Evolutionary conservation across 2,329 filamentous ascomycete genomes (phyloP), one percentile per base, ranked within the genome.

Genomic region (Colletotrichum falcatum): DNA sequence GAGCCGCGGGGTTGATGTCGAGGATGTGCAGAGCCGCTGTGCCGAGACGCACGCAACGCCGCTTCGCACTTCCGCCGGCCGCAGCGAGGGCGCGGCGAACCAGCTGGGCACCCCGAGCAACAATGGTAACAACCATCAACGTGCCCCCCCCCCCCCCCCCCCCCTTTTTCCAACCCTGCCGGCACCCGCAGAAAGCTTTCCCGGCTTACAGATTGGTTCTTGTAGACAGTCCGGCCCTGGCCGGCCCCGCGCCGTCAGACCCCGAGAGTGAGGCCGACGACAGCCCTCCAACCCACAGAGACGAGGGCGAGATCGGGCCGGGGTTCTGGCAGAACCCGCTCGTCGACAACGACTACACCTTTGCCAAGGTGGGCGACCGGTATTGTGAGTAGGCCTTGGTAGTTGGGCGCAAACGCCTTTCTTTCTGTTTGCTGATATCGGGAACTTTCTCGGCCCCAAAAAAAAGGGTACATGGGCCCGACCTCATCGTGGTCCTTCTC

Each of bases 401-500:
- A n/a, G n/a, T n/a, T n/a, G n/a, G n/a, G n/a, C n/a, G n/a, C n/a
- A n/a, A n/a, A n/a, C n/a, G n/a, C n/a, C n/a, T n/a, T n/a, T n/a
- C n/a, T n/a, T n/a, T n/a, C n/a, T n/a, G n/a, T n/a, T n/a, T n/a
- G n/a, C n/a, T n/a, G n/a, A n/a, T n/a, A n/a, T n/a, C n/a, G 30
- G 30, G 30, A 7, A 33, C 7, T 33, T 7, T 33, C 14, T 46
- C 20, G 9, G 2, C 33, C 7, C 33, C n/a, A n/a, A n/a, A n/a
- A n/a, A n/a, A n/a, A n/a, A 79, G 78, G 78, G 78, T 79, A 79
- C 63, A 79, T 79, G 76, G 79, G 78, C 0, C 78, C 79, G 2
- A 78, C 78, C 1, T 80, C 78, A 3, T 79, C 78, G 28, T 80
- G 79, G 79, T 79, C 79, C 5, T 80, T 80, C 55, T 79, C 78